A percentile compares a stretch with the other conserved stretches of the same genome.
Evolutionary conservation across 805 yeast species (phyloP).

Genomic region (Metschnikowia vanudenii): DNA sequence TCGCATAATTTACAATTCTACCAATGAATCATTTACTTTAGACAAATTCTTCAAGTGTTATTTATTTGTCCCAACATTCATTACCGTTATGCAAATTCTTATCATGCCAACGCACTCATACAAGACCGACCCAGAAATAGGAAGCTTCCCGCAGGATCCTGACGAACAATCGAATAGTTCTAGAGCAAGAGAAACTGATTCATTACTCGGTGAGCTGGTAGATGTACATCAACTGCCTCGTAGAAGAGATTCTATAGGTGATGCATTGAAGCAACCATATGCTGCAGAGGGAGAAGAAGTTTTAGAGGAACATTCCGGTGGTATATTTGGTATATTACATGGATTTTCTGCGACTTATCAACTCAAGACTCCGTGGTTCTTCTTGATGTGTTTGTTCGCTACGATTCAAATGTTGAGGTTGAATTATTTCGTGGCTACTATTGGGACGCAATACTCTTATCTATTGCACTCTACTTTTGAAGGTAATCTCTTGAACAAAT

Average conservation of each 20-base stretch:
- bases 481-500: constrained; percentile 43
- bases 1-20: constrained; percentile 37
- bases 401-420: constrained; percentile 56
- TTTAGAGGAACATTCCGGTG: constrained; percentile 38
- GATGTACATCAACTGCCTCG: background rate
- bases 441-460: constrained; percentile 52
- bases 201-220: constrained; percentile 22
- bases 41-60: constrained; percentile 47
- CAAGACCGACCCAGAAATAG: constrained; percentile 33
- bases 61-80: constrained; percentile 49
- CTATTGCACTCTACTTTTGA: constrained; percentile 37
- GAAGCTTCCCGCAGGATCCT: background rate
- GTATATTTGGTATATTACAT: constrained; percentile 54
- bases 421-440: constrained; percentile 59
- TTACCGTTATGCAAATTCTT: constrained; percentile 43
- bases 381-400: constrained; percentile 48
- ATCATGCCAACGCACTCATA: constrained; percentile 54
- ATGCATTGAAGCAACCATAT: constrained; percentile 53
- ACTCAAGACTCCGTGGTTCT: constrained; percentile 52
- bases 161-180: constrained; percentile 5
- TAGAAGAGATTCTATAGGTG: constrained; percentile 55
- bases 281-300: constrained; percentile 48
- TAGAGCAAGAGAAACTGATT: constrained; percentile 21
- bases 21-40: constrained; percentile 37
- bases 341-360: constrained; percentile 50